Evolutionary conservation across 768 basidiomycete genomes (phyloP), one percentile per base, ranked within the genome.

Genomic region (Daedaleopsis sinensis): DNA sequence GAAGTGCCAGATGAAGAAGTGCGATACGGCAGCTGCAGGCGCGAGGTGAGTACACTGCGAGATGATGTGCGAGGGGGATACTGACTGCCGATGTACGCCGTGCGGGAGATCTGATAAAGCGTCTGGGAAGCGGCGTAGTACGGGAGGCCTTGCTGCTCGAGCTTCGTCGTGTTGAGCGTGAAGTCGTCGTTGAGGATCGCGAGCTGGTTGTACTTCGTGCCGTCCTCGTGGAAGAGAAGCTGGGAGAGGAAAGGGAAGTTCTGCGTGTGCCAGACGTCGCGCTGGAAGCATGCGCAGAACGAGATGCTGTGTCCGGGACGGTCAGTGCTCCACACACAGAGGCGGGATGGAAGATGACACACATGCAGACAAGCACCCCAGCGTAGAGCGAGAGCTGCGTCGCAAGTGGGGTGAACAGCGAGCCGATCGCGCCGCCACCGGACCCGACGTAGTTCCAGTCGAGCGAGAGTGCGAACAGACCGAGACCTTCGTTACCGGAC

Each of bases 401-500:
- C 19, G 66, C 54, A 10, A 70, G 64, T 10, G 69, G 69, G 8
- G 64, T 70, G 63, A 69, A 71, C 12, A 78, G 71, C 23, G 77
- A 78, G 13, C 80, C 78, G 54, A 82, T 74, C 3, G 79, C 81
- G 81, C 35, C 15, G 39, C 61, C 61, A 10, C 61, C 61, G 5
- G 61, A 36, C 35, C 61, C 61, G 61, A 62, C 76, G 63, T 82
- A 82, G 59, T 83, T 82, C 85, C 86, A 87, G 61, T 88, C 86
- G 9, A 87, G 71, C 58, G 77, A 84, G 12, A 87, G 62, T 0
- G 85, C 78, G 50, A 87, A 80, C 49, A 82, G 68, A 11, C 86
- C 86, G 10, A 87, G 76, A 1, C 85, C 85, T 65, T 86, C 85
- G 59, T 87, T 86, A 39, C 84, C 84, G 36, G 83, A 80, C 42